Conservation (phyloP, 768 basidiomycete genomes). For the Lentinula guzmanii region DNA sequence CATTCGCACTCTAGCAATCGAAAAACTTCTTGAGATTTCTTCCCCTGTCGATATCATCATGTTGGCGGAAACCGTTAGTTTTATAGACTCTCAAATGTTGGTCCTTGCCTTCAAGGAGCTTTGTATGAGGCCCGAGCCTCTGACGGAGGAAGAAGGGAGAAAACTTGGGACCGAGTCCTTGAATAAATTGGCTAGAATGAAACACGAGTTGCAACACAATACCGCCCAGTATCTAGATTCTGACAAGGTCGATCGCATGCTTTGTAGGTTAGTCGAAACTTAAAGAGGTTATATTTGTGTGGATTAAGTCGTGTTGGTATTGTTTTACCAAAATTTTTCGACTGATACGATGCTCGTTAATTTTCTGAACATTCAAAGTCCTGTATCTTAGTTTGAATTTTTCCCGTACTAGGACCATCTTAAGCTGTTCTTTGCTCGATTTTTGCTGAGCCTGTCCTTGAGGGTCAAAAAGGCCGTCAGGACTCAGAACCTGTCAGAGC, state of each 20-base stretch:
- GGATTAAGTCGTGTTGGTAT: too few relatives aligned
- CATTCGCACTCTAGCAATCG: neutral
- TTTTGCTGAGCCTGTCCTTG: too few relatives aligned
- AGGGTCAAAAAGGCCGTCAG: too few relatives aligned
- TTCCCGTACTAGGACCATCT: too few relatives aligned
- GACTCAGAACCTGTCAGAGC: too few relatives aligned
- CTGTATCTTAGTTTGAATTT: too few relatives aligned
- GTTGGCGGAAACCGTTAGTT: neutral
- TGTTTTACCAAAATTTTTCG: too few relatives aligned
- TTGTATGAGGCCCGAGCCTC: neutral
- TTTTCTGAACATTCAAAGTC: too few relatives aligned
- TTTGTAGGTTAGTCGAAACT: neutral
- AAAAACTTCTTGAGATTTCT: neutral
- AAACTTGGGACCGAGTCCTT: neutral
- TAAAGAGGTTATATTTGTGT: neutral
- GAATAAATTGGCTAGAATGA: neutral
- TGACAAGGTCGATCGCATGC: neutral
- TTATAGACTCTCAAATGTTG: neutral
- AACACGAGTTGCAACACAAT: conserved; percentile 3
- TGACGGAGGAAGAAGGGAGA: neutral
- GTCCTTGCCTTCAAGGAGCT: neutral
- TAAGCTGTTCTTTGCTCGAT: too few relatives aligned
- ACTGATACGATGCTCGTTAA: too few relatives aligned
- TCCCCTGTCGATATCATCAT: conserved; percentile 1
- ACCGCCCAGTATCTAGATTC: neutral